Evolutionary conservation across 768 basidiomycete species (phyloP), one percentile per base, ranked within the genome.

Genomic region (Xerocomellus amylosporus): DNA sequence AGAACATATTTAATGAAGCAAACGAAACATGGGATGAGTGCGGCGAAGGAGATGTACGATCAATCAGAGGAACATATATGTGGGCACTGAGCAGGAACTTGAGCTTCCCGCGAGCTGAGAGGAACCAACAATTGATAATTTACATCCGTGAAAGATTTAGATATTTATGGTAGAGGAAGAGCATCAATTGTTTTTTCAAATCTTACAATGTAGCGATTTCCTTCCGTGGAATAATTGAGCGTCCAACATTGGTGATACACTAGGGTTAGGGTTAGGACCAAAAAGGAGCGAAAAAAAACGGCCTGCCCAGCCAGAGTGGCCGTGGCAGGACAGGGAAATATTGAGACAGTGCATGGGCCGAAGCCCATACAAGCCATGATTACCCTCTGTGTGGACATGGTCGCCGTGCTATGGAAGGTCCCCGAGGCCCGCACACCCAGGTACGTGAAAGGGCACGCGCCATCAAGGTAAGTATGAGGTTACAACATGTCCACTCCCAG

Each of bases 271-370:
- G 77, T 79, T 79, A 79, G 73, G 22, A 45, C 8, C 2, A 0
- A 55, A 17, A 2, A 55, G 4, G 14, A 46, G n/a, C 78, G 57
- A 71, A 74, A 73, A 72, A 72, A 71, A 68, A 50, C 2, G 71
- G 75, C 75, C 77, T 72, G 66, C 74, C 75, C 74, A 76, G 77
- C 76, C 76, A 75, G 76, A 77, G 74, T 69, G 76, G 75, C 77
- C 74, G 65, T 75, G 77, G 79, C 74, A 74, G 79, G 80, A 83
- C 82, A 71, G 82, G 82, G 76, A 85, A 85, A 85, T 84, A 85
- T 85, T 84, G 58, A 75, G 83, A 84, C 82, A 77, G 78, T 85
- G 83, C 84, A 84, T 83, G 79, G 77, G 75, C 82, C 80, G 73
- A 79, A 80, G 79, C 79, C 69, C 81, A 85, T 78, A 84, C 82